Base-by-base conservation (phyloP, 352 stramenopile genomes). In the Globisporangium irregulare region DNA sequence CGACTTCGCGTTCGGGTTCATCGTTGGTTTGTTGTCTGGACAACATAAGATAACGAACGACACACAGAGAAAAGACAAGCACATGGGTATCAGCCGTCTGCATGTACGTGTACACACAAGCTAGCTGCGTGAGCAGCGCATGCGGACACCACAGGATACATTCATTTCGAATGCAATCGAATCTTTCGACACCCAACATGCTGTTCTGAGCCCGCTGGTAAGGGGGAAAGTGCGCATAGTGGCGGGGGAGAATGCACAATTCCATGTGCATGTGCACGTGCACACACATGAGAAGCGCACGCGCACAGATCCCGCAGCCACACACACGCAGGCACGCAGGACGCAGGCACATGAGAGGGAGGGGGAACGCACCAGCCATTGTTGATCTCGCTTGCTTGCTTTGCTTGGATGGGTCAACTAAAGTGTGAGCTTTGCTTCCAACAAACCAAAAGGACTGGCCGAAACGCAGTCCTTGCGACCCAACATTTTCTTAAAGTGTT, bases 1-100 rank as follows among this genome's bases (percentile, higher is more conserved):
- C 61, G 82, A 59, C 71, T 86, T 88, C 48, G 86, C 86, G 32
- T 69, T 66, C 22, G 82, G 75, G 71, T 86, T 93, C 53, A 94
- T 70, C 62, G 65, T 41, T n/a, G 59, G 54, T 50, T 87, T 87
- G 73, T 92, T 92, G 63, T 82, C 78, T 89, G 56, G 18, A 46
- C 18, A 59, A n/a, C 14, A 59, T 4, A 60, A 9, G 20, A 43
- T 43, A 15, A 43, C 10, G 36, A 32, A 32, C 29, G 27, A 36
- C 14, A 34, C 4, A 14, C 25, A 41, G 34, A 36, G 22, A 36
- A n/a, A 32, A 36, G 0, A 3, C 1, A 43, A 43, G 36, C 36
- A 43, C 9, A 43, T 43, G 36, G 12, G 12, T 12, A 43, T 43
- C 36, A 43, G 36, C 3, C 10, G 4, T 43, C 36, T 43, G 2